Percentiles rank a stretch among this genome's conserved stretches.
These are phyloP conservation scores for Macrolepiota albuminosa DNA, from an alignment of 768 basidiomycete genomes.

Conservation along the genomic window DNA sequence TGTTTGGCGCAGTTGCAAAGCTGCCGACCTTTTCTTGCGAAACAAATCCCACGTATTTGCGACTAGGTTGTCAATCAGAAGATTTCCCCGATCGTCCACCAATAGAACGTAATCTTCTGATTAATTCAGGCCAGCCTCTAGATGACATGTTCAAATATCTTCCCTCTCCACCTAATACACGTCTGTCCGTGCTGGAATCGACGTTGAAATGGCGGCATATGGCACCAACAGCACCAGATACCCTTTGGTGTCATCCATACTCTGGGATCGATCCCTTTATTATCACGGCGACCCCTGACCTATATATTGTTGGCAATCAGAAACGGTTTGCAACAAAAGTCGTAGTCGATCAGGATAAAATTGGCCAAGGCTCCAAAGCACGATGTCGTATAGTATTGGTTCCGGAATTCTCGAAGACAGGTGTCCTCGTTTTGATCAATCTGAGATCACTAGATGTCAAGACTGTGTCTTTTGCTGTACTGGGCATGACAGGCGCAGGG, in stretches of 20 bases:
- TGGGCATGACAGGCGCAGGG: slow-evolving; percentile 36
- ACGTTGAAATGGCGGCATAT: slow-evolving; percentile 93
- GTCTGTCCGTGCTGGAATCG: slow-evolving; percentile 66
- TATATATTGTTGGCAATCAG: slow-evolving; percentile 94
- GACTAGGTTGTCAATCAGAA: slow-evolving; percentile 38
- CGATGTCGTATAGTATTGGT: slow-evolving; percentile 73
- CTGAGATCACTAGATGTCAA: slow-evolving; percentile 69
- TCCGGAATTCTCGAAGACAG: slow-evolving; percentile 77
- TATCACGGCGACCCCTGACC: slow-evolving; percentile 76
- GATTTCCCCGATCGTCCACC: slow-evolving; percentile 15
- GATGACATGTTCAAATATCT: slow-evolving; percentile 97
- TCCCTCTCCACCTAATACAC: slow-evolving; percentile 61
- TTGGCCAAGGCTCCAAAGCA: slow-evolving; percentile 22
- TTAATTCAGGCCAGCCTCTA: slow-evolving; percentile 89
- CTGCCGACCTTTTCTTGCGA: slow-evolving; percentile 67
- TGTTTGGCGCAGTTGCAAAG: slow-evolving; percentile 68
- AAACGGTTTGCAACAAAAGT: slow-evolving; percentile 74
- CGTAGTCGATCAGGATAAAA: slow-evolving; percentile 38
- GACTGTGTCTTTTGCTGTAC: slow-evolving; percentile 53
- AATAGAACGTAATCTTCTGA: slow-evolving; percentile 57
- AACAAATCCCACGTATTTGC: slow-evolving; percentile 89
- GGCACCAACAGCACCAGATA: slow-evolving; percentile 98
- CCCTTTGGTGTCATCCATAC: slow-evolving; percentile 97
- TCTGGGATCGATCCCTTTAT: slow-evolving; percentile 86
- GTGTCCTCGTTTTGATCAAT: slow-evolving; percentile 76